A percentile compares a stretch with the other conserved stretches of the same genome.
Evolutionary conservation across 192 early-diverging fungal genomes (phyloP).

Genomic region (Backusella morwellensis): DNA sequence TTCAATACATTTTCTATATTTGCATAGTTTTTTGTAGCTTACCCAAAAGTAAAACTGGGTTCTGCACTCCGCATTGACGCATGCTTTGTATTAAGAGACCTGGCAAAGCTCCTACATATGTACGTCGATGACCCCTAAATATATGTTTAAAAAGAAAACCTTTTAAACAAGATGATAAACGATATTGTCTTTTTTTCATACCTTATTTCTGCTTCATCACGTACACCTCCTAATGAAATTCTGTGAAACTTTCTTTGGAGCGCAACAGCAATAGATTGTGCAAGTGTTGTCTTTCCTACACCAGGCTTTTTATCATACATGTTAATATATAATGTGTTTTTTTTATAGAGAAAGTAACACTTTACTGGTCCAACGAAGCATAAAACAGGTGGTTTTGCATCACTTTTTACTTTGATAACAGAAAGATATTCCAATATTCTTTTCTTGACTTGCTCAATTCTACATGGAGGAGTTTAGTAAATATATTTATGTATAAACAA

Average conservation of each 20-base stretch:
- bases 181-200: slow-evolving; percentile 51
- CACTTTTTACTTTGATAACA: slow-evolving; percentile 67
- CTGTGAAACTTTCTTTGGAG: slow-evolving; percentile 78
- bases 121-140: slow-evolving; percentile 70
- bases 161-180: not conserved
- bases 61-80: slow-evolving; percentile 63
- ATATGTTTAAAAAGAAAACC: slow-evolving; percentile 1
- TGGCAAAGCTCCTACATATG: slow-evolving; percentile 88
- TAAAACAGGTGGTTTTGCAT: slow-evolving; percentile 71
- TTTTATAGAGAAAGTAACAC: not conserved
- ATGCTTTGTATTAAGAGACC: slow-evolving; percentile 75
- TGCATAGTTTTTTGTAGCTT: not conserved
- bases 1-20: not conserved
- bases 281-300: slow-evolving; percentile 84
- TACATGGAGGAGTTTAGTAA: not conserved
- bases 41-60: slow-evolving; percentile 80
- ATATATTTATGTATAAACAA: not conserved
- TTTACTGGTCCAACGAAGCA: slow-evolving; percentile 70
- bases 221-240: slow-evolving; percentile 81
- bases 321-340: not conserved
- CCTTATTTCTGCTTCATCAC: slow-evolving; percentile 86
- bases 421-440: slow-evolving; percentile 83
- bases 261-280: slow-evolving; percentile 72
- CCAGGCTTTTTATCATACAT: slow-evolving; percentile 18
- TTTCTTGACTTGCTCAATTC: slow-evolving; percentile 73